Conservation (phyloP, 1,284 basidiomycete genomes). For the Trichosporon asahii region DNA sequence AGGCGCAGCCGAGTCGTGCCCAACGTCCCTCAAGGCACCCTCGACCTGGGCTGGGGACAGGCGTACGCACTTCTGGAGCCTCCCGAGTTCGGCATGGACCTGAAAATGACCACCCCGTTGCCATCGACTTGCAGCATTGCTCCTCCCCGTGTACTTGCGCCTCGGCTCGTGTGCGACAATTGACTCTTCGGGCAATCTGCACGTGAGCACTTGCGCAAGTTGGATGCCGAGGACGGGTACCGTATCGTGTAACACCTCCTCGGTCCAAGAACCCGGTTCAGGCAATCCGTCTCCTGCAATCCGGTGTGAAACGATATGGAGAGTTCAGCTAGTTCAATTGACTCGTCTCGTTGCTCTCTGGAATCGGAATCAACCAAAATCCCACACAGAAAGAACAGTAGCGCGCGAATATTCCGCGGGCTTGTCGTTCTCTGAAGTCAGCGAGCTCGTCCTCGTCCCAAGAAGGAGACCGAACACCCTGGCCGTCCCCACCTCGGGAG, state of each 20-base stretch:
- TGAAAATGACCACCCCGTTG: neutral
- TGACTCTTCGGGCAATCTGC: neutral
- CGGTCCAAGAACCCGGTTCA: neutral
- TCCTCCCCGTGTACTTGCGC: neutral
- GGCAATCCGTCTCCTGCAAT: neutral
- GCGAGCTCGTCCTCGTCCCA: neutral
- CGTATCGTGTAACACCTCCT: neutral
- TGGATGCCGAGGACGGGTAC: neutral
- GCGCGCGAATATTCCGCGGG: no score
- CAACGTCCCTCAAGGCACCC: neutral
- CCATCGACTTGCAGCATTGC: neutral
- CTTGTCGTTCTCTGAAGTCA: no score
- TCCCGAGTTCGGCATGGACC: slow-evolving; percentile 1
- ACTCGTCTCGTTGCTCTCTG: neutral
- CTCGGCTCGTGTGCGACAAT: neutral
- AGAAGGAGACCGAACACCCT: no score
- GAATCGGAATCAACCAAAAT: neutral
- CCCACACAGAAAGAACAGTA: neutral
- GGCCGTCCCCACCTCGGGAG: neutral
- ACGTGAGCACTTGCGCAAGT: neutral
- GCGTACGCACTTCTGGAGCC: neutral
- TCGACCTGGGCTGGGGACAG: neutral
- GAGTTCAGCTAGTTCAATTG: neutral
- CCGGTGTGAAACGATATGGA: neutral
- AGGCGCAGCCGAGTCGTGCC: neutral